phyloP scores from a whole-genome alignment of 2,329 filamentous ascomycete species.

The Gremmenia infestans region DNA sequence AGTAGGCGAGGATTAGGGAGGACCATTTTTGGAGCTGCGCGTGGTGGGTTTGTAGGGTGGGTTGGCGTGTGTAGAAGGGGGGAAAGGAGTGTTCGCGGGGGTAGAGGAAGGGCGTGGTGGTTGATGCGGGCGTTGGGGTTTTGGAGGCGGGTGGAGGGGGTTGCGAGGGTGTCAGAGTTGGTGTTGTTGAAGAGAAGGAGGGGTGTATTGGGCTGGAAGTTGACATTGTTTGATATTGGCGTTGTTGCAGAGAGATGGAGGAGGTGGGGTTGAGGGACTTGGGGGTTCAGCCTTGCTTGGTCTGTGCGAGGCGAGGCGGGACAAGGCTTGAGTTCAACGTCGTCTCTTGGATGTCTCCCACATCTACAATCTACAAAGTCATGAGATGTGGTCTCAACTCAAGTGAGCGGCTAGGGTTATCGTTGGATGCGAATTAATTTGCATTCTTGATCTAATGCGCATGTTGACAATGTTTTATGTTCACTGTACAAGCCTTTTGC shows the following conservation, averaged over 20 bases:
- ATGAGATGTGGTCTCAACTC: too few relatives aligned
- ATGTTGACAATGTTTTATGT: too few relatives aligned
- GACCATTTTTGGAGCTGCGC: slow-evolving; percentile 83
- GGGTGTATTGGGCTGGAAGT: not conserved
- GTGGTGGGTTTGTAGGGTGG: slow-evolving; percentile 66
- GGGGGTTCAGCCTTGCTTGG: slow-evolving; percentile 1
- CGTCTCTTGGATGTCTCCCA: too few relatives aligned
- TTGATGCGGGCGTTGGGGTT: not conserved
- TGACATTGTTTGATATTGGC: not conserved
- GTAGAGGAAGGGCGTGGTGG: slow-evolving; percentile 42
- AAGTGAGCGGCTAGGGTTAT: too few relatives aligned
- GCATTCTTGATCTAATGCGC: too few relatives aligned
- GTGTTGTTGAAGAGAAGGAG: not conserved
- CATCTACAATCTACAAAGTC: too few relatives aligned
- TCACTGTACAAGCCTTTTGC: too few relatives aligned
- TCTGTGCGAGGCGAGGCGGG: not conserved
- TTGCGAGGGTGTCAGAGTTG: not conserved
- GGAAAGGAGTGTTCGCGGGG: slow-evolving; percentile 70
- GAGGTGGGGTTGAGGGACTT: not conserved
- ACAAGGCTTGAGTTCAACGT: too few relatives aligned
- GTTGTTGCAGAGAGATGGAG: not conserved
- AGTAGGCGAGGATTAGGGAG: slow-evolving; percentile 78
- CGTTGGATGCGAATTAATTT: too few relatives aligned
- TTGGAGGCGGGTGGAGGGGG: not conserved
- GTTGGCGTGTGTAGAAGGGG: slow-evolving; percentile 79